Base-by-base conservation (phyloP, 2,329 filamentous ascomycete species). In the Trichophyton simii region DNA sequence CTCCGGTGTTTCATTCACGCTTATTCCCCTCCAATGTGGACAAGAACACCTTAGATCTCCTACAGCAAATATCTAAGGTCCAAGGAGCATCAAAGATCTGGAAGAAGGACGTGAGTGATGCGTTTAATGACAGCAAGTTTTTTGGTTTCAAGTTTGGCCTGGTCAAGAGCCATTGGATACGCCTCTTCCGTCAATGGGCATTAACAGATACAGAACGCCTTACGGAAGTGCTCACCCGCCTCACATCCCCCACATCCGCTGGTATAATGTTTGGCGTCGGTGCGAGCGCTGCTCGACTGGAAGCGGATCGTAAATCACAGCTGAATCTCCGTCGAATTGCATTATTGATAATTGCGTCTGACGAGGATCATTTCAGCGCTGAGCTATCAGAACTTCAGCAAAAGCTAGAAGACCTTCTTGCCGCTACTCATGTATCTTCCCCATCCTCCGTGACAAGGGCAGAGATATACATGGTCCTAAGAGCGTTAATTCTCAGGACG, bases 211-310 rank as follows among this genome's bases (percentile, higher is more conserved):
- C 95, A 74, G 91, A 96, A 61, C 85, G 88, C 55, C 82, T 99
- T 75, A 79, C 86, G 0, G 94, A 99, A 64, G 78, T 96, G 3
- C 75, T 97, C 7, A 80, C 83, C 42, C 87, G 90, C 20, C 82
- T 99, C 64, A 86, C 86, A 4, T 83, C 91, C 3, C 94, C 94
- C 4, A 90, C 91, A 0, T 92, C 91, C 13, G 94, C 95, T 0
- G 94, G 94, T 7, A 95, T 99, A 67, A 92, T 99, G 71, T 99
- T 99, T 69, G 94, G 94, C n/a, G 94, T 99, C 0, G 95, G 95
- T 9, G 94, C 94, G 5, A 91, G 89, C 22, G 95, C 91, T 50
- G 94, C 94, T 41, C 83, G 94, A 62, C 82, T 95, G n/a, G 94
- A 99, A 75, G 91, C 95, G 4, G 94, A 99, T 73, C 87, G 91